These are phyloP conservation scores for Thuidium tamariscinum DNA, from an alignment of 225 moss, liverwort and hornwort species.

Conservation along the genomic window DNA sequence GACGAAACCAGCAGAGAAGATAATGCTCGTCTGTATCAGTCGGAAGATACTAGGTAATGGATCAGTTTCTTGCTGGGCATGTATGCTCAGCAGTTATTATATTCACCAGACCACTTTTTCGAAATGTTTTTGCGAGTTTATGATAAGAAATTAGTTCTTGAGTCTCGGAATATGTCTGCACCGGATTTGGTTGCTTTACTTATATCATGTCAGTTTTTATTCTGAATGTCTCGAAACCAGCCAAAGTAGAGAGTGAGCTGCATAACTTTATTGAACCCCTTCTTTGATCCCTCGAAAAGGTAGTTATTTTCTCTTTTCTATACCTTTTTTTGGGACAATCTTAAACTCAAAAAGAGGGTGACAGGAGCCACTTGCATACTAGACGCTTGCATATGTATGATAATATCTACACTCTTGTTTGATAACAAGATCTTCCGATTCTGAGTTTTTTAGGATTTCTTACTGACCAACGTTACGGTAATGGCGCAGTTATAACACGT, in stretches of 20 bases:
- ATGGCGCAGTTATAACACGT: slow-evolving; percentile 76
- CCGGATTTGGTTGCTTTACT: background rate
- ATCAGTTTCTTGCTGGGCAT: background rate
- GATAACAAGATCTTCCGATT: background rate
- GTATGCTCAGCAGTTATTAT: background rate
- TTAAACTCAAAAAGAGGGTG: background rate
- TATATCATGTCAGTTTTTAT: background rate
- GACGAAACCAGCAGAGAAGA: slow-evolving; percentile 93
- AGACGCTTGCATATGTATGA: background rate
- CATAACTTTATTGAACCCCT: background rate
- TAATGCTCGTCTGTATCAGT: slow-evolving; percentile 77
- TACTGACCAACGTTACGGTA: background rate
- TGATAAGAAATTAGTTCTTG: background rate
- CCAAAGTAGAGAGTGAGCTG: background rate
- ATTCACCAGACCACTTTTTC: background rate
- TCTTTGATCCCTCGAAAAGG: background rate
- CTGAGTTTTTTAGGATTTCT: background rate
- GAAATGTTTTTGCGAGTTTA: background rate
- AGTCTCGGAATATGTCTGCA: background rate
- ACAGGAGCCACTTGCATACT: background rate
- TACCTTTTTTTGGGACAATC: background rate
- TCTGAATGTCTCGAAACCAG: background rate
- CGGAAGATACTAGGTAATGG: slow-evolving; percentile 61
- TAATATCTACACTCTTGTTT: background rate
- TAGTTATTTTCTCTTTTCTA: background rate